Percentiles rank a stretch among this genome's conserved stretches.
phyloP scores from a whole-genome alignment of 164 flowering plant species.

The Platanus orientalis region DNA sequence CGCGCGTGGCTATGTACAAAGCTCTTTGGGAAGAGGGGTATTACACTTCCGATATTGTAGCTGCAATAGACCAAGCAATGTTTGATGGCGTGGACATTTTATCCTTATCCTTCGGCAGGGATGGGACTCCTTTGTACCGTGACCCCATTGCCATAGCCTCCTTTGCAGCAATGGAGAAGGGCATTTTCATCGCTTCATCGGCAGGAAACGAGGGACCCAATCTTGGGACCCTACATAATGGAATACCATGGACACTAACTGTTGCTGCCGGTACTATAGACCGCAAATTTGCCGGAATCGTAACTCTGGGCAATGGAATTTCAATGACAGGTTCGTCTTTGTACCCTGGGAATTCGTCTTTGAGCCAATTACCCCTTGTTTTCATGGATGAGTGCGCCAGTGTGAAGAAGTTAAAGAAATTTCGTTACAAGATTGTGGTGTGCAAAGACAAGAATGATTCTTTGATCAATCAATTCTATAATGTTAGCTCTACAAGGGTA shows the following conservation, averaged over 20 bases:
- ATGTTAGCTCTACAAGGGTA: constrained; percentile 15
- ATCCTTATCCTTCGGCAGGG: neutral
- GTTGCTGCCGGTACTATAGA: constrained; percentile 16
- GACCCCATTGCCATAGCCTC: too few species aligned
- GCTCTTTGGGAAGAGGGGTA: neutral
- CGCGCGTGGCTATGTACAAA: too few species aligned
- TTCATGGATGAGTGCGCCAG: constrained; percentile 7
- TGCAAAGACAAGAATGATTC: too few species aligned
- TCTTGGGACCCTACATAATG: constrained; percentile 1
- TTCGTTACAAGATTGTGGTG: too few species aligned
- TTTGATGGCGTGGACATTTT: constrained; percentile 1
- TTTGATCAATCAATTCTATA: constrained; percentile 24
- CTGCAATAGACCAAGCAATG: neutral
- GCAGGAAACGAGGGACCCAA: constrained; percentile 12
- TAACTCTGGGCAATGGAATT: constrained; percentile 10
- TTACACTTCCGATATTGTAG: constrained; percentile 7
- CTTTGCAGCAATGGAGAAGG: too few species aligned
- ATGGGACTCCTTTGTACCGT: neutral
- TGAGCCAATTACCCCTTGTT: neutral
- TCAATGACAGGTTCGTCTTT: too few species aligned
- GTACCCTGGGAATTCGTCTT: too few species aligned
- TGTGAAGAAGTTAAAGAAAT: constrained; percentile 9
- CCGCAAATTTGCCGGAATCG: too few species aligned
- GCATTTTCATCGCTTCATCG: constrained; percentile 7
- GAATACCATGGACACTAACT: constrained; percentile 15